Evolutionary conservation across 2,329 filamentous ascomycete genomes (phyloP).

Genomic region (Aureobasidium sp.): DNA sequence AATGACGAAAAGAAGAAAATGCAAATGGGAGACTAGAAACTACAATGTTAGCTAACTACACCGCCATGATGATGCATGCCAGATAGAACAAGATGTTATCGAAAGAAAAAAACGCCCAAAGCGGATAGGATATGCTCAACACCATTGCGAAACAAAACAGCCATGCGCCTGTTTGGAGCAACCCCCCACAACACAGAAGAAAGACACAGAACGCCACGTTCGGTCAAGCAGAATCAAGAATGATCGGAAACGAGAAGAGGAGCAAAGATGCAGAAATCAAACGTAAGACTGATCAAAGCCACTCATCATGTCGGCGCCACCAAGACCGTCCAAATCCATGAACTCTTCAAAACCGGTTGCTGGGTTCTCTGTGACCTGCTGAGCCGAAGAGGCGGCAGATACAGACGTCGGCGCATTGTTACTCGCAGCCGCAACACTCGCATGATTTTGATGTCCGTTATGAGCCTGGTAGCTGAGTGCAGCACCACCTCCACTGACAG

Average conservation of each 20-base stretch:
- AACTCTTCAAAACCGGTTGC: slow-evolving; percentile 31
- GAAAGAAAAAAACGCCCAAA: not conserved
- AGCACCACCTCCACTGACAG: slow-evolving; percentile 14
- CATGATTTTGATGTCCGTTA: not conserved
- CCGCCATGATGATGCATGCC: not conserved
- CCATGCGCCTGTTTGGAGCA: not conserved
- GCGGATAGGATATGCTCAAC: not conserved
- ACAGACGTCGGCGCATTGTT: not conserved
- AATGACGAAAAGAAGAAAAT: not conserved
- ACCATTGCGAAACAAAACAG: not conserved
- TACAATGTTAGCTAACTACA: not conserved
- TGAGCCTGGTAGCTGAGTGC: slow-evolving; percentile 5
- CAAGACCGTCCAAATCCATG: slow-evolving; percentile 34
- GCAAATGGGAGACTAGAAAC: not conserved
- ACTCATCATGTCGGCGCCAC: not conserved
- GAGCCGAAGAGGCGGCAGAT: not conserved
- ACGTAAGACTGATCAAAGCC: slow-evolving; percentile 2
- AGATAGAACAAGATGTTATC: not conserved
- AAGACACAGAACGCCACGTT: not conserved
- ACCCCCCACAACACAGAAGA: not conserved
- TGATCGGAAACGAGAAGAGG: not conserved
- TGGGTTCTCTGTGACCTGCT: slow-evolving; percentile 1
- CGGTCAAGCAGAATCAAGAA: not conserved
- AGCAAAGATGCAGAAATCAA: not conserved
- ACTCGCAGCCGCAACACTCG: not conserved